Conservation (phyloP, 371 early-diverging fungal genomes). For the Mortierella polycephala region DNA sequence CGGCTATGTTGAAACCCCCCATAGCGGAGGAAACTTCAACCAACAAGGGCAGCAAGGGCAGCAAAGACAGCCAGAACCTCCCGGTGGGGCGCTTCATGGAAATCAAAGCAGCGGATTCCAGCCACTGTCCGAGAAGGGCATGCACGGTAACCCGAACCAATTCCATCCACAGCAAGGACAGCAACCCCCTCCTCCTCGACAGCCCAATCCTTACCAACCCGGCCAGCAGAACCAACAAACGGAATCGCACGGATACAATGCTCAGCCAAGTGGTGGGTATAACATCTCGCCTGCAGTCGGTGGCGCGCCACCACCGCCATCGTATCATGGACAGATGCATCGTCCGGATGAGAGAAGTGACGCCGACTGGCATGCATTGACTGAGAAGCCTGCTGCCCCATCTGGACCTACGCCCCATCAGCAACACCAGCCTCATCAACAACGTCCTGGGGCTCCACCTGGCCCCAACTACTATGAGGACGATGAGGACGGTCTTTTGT, state of each 20-base stretch:
- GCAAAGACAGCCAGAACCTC: constrained; percentile 10
- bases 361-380: constrained; percentile 42
- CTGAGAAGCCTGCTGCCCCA: constrained; percentile 21
- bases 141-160: neutral
- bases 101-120: too few species aligned
- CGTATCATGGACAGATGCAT: neutral
- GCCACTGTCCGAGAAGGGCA: too few species aligned
- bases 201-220: constrained; percentile 11
- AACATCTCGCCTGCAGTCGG: constrained; percentile 19
- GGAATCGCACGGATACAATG: too few species aligned
- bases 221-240: neutral
- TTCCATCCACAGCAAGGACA: constrained; percentile 9
- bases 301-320: constrained; percentile 6
- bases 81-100: neutral
- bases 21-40: constrained; percentile 6
- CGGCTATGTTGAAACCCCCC: constrained; percentile 20
- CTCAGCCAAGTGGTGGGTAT: constrained; percentile 15
- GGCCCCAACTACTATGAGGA: constrained; percentile 33
- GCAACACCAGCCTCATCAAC: constrained; percentile 2
- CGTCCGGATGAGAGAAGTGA: constrained; percentile 25
- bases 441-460: constrained; percentile 17
- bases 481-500: constrained; percentile 36
- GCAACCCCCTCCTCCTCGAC: constrained; percentile 11
- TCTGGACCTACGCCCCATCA: constrained; percentile 9
- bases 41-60: constrained; percentile 19